Percentiles rank a stretch among this genome's conserved stretches.
Conservation (phyloP, 2,329 filamentous ascomycete species). For the Colletotrichum lentis region DNA sequence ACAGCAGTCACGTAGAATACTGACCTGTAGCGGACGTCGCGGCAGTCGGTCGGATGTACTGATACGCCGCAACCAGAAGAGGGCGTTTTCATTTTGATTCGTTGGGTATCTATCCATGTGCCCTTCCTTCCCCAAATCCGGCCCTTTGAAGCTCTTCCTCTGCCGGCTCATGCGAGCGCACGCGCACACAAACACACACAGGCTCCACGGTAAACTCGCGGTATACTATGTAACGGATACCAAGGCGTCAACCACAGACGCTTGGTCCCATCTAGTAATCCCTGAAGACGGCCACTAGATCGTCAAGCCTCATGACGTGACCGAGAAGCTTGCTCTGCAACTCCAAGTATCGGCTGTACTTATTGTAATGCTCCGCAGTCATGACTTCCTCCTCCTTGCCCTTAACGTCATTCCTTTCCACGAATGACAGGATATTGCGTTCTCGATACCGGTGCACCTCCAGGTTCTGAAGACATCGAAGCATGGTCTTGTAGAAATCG, state of each 20-base stretch:
- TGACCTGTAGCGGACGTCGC: too few species aligned
- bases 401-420: conserved; percentile 84
- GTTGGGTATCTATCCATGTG: conserved; percentile 34
- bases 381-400: conserved; percentile 85
- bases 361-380: conserved; percentile 74
- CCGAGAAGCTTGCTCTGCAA: conserved; percentile 78
- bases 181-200: neutral
- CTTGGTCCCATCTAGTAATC: conserved; percentile 61
- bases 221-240: neutral
- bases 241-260: neutral
- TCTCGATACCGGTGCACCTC: conserved; percentile 77
- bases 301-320: conserved; percentile 83
- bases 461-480: conserved; percentile 81
- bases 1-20: too few species aligned
- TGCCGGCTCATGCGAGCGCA: neutral
- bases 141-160: neutral
- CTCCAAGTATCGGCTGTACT: conserved; percentile 66
- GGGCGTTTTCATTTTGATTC: conserved; percentile 18
- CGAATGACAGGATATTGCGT: conserved; percentile 78
- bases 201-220: neutral
- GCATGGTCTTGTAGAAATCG: conserved; percentile 88
- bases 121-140: conserved; percentile 3
- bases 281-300: conserved; percentile 81
- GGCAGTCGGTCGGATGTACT: neutral
- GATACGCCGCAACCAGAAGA: neutral